A percentile compares a stretch with the other conserved stretches of the same genome.
These are phyloP conservation scores for Camellia japonica DNA, from an alignment of 148 eudicot genomes.

Conservation along the genomic window DNA sequence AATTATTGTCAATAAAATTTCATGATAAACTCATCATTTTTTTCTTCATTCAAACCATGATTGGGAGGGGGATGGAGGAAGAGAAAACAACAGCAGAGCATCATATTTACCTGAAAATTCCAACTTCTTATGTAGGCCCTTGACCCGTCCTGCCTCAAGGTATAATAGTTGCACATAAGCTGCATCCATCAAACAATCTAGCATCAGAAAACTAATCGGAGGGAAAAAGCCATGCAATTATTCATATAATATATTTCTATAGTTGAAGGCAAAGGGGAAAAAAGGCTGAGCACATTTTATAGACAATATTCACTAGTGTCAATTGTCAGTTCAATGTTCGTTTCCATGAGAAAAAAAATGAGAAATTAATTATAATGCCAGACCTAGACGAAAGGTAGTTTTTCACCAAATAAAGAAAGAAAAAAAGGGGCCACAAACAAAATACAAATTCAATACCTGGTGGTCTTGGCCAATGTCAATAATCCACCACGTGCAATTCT, in stretches of 20 bases:
- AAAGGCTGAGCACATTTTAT: not conserved
- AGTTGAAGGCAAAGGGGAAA: not conserved
- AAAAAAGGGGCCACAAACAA: not conserved
- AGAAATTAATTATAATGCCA: not conserved
- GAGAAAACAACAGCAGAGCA: not conserved
- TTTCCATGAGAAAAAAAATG: not conserved
- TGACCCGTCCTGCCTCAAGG: slow-evolving; percentile 88
- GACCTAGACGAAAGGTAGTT: not conserved
- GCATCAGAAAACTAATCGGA: not conserved
- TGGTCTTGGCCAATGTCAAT: slow-evolving; percentile 77
- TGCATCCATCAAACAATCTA: slow-evolving; percentile 35
- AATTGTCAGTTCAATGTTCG: not conserved
- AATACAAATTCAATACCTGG: slow-evolving; percentile 45
- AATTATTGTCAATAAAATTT: slow-evolving; percentile 7
- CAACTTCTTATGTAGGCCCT: slow-evolving; percentile 72
- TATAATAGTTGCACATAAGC: slow-evolving; percentile 96
- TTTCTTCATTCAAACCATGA: not conserved
- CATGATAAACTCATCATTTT: not conserved
- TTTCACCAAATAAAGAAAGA: not conserved
- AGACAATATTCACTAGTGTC: not conserved
- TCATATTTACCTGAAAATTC: slow-evolving; percentile 65
- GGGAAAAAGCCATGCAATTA: not conserved
- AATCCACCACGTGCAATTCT: slow-evolving; percentile 86
- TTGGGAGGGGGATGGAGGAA: not conserved
- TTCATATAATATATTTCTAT: not conserved